Evolutionary conservation across 225 moss, liverwort and hornwort species (phyloP), one percentile per base, ranked within the genome.

Genomic region (Rhytidiadelphus loreus): DNA sequence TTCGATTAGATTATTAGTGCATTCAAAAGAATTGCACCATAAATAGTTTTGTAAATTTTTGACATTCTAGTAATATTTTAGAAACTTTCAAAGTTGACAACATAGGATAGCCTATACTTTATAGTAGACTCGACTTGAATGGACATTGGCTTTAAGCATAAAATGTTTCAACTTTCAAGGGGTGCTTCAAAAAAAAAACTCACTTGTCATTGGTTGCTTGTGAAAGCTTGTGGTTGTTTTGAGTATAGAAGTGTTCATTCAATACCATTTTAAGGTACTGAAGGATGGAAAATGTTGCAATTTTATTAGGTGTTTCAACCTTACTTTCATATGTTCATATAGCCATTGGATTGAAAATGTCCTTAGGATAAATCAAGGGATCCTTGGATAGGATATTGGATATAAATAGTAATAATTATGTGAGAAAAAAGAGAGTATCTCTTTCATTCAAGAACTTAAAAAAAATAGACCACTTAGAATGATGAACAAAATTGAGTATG

Each of bases 301-400:
- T 46, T 46, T 46, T n/a, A 29, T 28, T 72, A 72, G 16, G 2
- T 44, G 29, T 16, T 72, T 44, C 29, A 29, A 72, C 10, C 4
- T 72, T 44, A 71, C 1, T 16, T 71, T 71, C 1, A 16, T 0
- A 16, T 3, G 0, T 1, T 72, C 28, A 44, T 15, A 1, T 15
- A 26, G 15, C 43, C 8, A 43, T 26, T 1, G 0, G 2, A 44
- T 43, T 44, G 5, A 5, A 1, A 1, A 72, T 44, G 28, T 44
- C 6, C 1, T 29, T 17, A 9, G 2, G 2, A 71, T 43, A 71
- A 71, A 28, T 44, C 28, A 72, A 44, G 6, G 26, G 25, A 25
- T 7, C 1, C 4, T 8, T 8, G 2, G 3, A 0, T 1, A 41
- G 9, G 25, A 6, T 11, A 73, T 3, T 29, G 0, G 11, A 1